These are phyloP conservation scores for Isatis lusitanica DNA, from an alignment of 441 rosid species.

Conservation along the genomic window DNA sequence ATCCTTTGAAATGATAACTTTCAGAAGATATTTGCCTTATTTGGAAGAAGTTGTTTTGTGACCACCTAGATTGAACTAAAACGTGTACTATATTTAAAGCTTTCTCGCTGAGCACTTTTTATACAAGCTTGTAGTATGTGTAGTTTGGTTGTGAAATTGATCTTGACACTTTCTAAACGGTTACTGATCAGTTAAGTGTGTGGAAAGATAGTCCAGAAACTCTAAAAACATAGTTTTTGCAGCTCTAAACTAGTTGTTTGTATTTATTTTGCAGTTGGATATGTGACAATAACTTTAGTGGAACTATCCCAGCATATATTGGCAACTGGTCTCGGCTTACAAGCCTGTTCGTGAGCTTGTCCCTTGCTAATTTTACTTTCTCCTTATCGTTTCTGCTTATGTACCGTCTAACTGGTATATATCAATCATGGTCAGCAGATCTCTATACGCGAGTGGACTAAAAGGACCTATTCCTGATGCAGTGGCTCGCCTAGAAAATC, in stretches of 20 bases:
- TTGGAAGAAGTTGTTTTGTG: not conserved
- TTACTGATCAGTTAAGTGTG: not conserved
- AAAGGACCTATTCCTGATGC: constrained; percentile 36
- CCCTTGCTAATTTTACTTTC: not conserved
- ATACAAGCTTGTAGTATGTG: too few relatives aligned
- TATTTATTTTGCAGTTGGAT: constrained; percentile 7
- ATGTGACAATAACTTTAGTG: constrained; percentile 28
- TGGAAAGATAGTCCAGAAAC: not conserved
- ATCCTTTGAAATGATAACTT: not conserved
- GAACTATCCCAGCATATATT: constrained; percentile 24
- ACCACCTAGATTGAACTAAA: not conserved
- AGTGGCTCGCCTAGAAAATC: constrained; percentile 8
- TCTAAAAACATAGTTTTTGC: not conserved
- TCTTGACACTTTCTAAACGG: not conserved
- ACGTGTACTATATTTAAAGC: not conserved
- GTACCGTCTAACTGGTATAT: not conserved
- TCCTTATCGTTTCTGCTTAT: not conserved
- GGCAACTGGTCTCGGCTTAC: constrained; percentile 23
- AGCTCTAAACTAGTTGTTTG: not conserved
- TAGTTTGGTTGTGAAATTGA: too few relatives aligned
- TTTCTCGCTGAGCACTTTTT: not conserved
- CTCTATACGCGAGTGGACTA: constrained; percentile 32
- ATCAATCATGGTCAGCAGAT: constrained; percentile 2
- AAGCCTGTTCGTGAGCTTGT: constrained; percentile 22
- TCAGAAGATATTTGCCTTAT: not conserved